Conservation (phyloP, 768 basidiomycete genomes). For the Pilatotrama ljubarskyi region DNA sequence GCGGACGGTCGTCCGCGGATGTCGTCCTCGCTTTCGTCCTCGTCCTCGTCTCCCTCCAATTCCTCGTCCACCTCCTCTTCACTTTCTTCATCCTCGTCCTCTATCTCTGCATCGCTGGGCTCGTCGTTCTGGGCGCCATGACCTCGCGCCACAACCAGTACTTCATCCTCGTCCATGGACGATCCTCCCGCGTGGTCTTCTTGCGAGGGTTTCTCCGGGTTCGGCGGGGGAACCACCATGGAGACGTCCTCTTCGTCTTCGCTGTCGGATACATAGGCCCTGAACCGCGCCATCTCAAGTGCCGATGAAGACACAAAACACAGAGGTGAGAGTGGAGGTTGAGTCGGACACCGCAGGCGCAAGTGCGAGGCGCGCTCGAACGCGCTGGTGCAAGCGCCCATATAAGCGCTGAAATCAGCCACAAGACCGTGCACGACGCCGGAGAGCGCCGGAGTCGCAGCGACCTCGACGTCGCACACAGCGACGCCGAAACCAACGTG, state of each 20-base stretch:
- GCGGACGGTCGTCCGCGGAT: neutral
- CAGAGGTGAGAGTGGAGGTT: neutral
- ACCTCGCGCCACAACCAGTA: constrained; percentile 1
- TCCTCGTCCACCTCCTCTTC: constrained; percentile 1
- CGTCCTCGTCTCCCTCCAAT: constrained; percentile 1
- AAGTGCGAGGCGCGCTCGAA: too few species aligned
- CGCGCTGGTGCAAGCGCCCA: neutral
- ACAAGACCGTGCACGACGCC: too few species aligned
- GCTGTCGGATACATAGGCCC: constrained; percentile 59
- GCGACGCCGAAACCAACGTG: too few species aligned
- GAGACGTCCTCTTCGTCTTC: constrained; percentile 49
- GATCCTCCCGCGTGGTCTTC: constrained; percentile 20
- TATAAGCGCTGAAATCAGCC: neutral
- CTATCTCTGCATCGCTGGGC: neutral
- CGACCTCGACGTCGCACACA: too few species aligned
- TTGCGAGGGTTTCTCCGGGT: constrained; percentile 30
- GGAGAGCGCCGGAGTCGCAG: too few species aligned
- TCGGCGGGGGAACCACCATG: constrained; percentile 28
- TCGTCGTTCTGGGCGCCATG: neutral
- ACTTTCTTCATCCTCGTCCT: neutral
- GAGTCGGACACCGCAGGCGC: neutral
- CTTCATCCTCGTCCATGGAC: constrained; percentile 21
- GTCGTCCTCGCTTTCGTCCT: constrained; percentile 4
- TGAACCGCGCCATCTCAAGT: constrained; percentile 62
- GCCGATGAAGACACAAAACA: neutral